Evolutionary conservation across 257 asterid species (phyloP).

Genomic region (Jacaranda copaia): DNA sequence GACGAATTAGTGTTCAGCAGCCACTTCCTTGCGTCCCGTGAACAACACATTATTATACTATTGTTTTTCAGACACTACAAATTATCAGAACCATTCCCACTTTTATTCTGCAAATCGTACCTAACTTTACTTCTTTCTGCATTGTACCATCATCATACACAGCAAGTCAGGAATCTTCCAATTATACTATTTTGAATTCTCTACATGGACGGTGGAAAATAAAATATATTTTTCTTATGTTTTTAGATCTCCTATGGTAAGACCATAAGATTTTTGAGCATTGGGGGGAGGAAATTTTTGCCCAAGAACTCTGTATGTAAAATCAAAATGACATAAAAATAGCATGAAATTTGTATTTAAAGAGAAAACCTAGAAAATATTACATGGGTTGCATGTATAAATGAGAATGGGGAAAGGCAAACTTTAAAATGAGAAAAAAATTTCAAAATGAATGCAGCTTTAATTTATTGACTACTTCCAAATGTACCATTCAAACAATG

Average conservation of each 20-base stretch:
- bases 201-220: not conserved
- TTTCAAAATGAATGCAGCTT: conserved; percentile 9
- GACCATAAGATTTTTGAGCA: not conserved
- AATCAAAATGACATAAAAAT: not conserved
- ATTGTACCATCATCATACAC: too few species aligned
- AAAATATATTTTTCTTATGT: not conserved
- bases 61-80: not conserved
- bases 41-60: conserved; percentile 5
- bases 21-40: conserved; percentile 41
- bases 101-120: not conserved
- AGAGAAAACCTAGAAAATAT: too few species aligned
- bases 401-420: too few species aligned
- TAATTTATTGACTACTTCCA: conserved; percentile 34
- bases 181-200: not conserved
- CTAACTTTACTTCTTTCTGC: not conserved
- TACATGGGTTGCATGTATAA: too few species aligned
- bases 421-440: too few species aligned
- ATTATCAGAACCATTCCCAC: not conserved
- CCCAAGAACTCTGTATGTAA: not conserved
- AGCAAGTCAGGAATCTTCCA: conserved; percentile 8
- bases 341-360: not conserved
- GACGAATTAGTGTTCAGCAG: conserved; percentile 67
- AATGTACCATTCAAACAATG: conserved; percentile 25
- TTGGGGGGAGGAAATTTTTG: not conserved
- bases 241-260: not conserved